Base-by-base conservation (phyloP, 2,329 filamentous ascomycete species). In the Didymella segeticola region DNA sequence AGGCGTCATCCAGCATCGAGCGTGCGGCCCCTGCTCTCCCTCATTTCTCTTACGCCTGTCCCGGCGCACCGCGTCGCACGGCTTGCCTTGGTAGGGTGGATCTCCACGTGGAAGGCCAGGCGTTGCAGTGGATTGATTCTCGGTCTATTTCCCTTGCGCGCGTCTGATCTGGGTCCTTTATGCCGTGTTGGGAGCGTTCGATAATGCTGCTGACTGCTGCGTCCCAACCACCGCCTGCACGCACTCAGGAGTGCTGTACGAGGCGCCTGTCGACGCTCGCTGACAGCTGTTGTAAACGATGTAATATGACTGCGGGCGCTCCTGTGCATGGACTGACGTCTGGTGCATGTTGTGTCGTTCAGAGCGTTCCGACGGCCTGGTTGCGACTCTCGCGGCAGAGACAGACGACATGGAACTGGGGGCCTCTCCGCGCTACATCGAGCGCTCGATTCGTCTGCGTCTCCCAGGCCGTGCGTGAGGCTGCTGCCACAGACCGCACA, bases 101-200 rank as follows among this genome's bases (percentile, higher is more conserved):
- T 71, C 57, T 58, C 71, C 70, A 74, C 71, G 71, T 74, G 70
- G 71, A 60, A 56, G 52, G 38, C 53, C 57, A 59, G 54, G 52
- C 26, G 43, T 46, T 46, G 51, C 34, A 41, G 45, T 57, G 50
- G 52, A 51, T 42, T 49, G 47, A 54, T 51, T 41, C 27, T 51
- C 55, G 38, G 55, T 54, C 45, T 36, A 49, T 54, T 49, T 53
- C 5, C 23, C 51, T 63, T 63, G 61, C 62, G 60, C 56, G 63
- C 61, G 59, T 63, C 61, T 63, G 58, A 47, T 56, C 53, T 49
- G 51, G 49, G 43, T 38, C 42, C 38, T 30, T 33, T 36, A 36
- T 39, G 27, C 51, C 26, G 45, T 46, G 22, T 54, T 49, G 43
- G 50, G 50, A 37, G 26, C 15, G 37, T 34, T 48, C 50, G 43